Evolutionary conservation across 106 monocot genomes (phyloP), one percentile per base, ranked within the genome.

Genomic region (Phalaenopsis aphrodite): DNA sequence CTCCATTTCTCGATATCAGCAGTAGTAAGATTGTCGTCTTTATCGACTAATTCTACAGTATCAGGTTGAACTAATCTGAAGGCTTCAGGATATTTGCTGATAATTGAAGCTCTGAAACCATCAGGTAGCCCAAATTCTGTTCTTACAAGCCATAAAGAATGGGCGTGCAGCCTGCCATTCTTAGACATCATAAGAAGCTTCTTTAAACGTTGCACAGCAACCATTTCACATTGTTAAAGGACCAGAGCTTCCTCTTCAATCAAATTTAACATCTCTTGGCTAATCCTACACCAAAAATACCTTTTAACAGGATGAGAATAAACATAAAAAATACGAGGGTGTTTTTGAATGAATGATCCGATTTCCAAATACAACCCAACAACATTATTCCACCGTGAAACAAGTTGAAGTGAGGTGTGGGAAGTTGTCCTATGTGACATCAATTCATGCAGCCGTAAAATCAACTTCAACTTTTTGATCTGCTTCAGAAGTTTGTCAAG

Each of bases 121-220:
- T 87, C 85, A 6, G 90, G 90, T 78, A 95, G 77, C 4, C 92
- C 92, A 56, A 95, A 66, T 41, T 95, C 92, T 72, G 86, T 88
- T 72, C 95, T 95, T 30, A 86, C 72, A 68, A 95, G 95, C 95
- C 95, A 95, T 37, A 93, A 65, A 9, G 90, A 86, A 72, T 95
- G 95, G 12, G 85, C 71, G 58, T 90, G 78, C 41, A 91, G 41
- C 5, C 72, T 56, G 18, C 88, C 89, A 56, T 17, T 19, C 1
- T 24, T 81, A 0, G 95, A 93, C 82, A 95, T 86, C 92, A 89
- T 88, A 3, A 95, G 86, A 72, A 95, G 86, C 86, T 89, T 90
- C 89, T 84, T 90, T 87, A 95, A 69, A 48, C 84, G 72, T 37
- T 69, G 46, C 41, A 89, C 87, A 42, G 79, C 47, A 5, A 16